Evolutionary conservation across 192 early-diverging fungal species (phyloP), one percentile per base, ranked within the genome.

Genomic region (Paraglomus brasilianum): DNA sequence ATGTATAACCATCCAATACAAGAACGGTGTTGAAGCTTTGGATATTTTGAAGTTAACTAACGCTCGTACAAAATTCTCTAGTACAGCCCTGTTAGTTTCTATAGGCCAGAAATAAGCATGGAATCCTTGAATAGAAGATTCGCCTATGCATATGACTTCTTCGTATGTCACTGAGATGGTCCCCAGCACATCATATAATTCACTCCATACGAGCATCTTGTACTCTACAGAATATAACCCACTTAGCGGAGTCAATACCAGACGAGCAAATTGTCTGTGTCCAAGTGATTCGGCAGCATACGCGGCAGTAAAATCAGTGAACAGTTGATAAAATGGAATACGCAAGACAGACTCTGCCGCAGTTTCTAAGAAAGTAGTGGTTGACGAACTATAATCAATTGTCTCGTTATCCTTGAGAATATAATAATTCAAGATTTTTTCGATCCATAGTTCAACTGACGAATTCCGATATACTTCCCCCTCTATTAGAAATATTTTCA

Each of bases 1-100:
- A 58, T 69, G 67, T 6, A 69, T 53, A 11, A 42, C 55, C 13
- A 69, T 47, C 67, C 67, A 69, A 57, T 69, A 69, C 24, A 69
- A 46, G 36, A 69, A 58, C 40, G 67, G 55, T 14, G 67, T 58
- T 45, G 39, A 47, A 45, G 45, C 30, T 5, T n/a, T n/a, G 19
- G 21, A 48, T 0, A 58, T n/a, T 17, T 44, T 40, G 11, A 7
- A 5, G 45, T 58, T n/a, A 44, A 69, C 38, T 13, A 69, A 40
- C 30, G 55, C 10, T 4, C 19, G 44, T 17, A 69, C 55, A 58
- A 39, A 69, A 6, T 41, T 6, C 39, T 57, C 42, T 17, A 69
- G 13, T 11, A 69, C 40, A 8, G 55, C 21, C 38, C 19, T 47
- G 39, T 69, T 69, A 17, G 39, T 11, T 58, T 69, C 67, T n/a